Base-by-base conservation (phyloP, 1,284 basidiomycete species). In the Naganishia sp. region DNA sequence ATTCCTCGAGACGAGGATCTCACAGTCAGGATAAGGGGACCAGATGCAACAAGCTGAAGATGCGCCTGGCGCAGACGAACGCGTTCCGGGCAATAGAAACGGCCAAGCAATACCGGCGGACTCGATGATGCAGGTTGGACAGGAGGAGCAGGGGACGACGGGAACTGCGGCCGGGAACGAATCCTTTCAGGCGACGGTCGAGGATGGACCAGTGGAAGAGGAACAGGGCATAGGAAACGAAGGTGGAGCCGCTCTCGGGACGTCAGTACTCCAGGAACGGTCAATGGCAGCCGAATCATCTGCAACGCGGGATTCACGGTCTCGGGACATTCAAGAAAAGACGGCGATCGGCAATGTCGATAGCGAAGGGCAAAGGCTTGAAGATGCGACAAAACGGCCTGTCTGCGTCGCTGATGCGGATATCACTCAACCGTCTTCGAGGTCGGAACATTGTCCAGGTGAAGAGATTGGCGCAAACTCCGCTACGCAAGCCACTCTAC, bases 141-240 rank as follows among this genome's bases (percentile, higher is more conserved):
- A 46, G 13, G 31, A 11, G 31, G 31, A 5, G 18, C 18, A 32
- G 31, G 7, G 6, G 6, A 39, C 35, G 52, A 31, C 4, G 21
- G 32, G 35, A 43, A 23, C 41, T 42, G 23, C 47, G n/a, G n/a
- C 47, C 17, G 25, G 18, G 17, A 21, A 3, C 10, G 18, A 51
- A 35, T 31, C 49, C 1, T 39, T 61, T 6, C 58, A 61, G 28
- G 47, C 58, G 35, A 61, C 35, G 15, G 58, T 61, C 17, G 58
- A 61, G 17, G 58, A 61, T 61, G 46, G 32, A 18, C 55, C 42
- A 35, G 57, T 32, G 28, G 47, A 49, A 49, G 21, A 18, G 18
- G 28, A 35, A 45, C 42, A n/a, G 41, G 42, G 23, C 18, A 11
- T 4, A 42, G 39, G n/a, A 13, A 39, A 39, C 35, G 35, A 39